Conservation (phyloP, 1,284 basidiomycete species). For the Rhodofomes roseus region DNA sequence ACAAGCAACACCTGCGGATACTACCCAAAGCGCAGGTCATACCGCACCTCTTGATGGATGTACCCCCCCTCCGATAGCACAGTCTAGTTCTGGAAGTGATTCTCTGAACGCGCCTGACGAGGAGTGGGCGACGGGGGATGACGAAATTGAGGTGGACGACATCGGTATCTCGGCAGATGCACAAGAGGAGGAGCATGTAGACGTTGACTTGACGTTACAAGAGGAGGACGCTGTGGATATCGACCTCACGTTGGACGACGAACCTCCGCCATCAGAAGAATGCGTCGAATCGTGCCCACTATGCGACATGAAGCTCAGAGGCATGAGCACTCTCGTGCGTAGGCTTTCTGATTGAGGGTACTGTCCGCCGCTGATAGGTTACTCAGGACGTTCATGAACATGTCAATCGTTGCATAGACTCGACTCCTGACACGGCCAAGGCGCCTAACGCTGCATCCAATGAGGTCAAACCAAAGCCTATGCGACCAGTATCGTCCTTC, state of each 20-base stretch:
- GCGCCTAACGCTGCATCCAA: background rate
- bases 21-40: background rate
- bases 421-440: background rate
- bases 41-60: background rate
- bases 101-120: conserved; percentile 19
- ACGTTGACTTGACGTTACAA: conserved; percentile 23
- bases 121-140: conserved; percentile 62
- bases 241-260: background rate
- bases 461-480: background rate
- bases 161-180: conserved; percentile 22
- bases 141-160: conserved; percentile 41
- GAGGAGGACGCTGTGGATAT: conserved; percentile 11
- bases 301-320: conserved; percentile 31
- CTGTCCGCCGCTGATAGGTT: background rate
- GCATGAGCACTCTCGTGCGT: conserved; percentile 30
- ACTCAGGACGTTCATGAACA: conserved; percentile 43
- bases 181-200: conserved; percentile 22
- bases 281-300: conserved; percentile 34
- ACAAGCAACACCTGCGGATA: background rate
- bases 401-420: conserved; percentile 49
- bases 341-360: background rate
- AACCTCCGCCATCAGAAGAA: conserved; percentile 12
- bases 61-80: background rate
- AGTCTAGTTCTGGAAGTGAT: background rate
- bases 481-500: conserved; percentile 12